These are phyloP conservation scores for Pseudocercospora crystallina DNA, from an alignment of 2,329 filamentous ascomycete genomes.

Conservation along the genomic window DNA sequence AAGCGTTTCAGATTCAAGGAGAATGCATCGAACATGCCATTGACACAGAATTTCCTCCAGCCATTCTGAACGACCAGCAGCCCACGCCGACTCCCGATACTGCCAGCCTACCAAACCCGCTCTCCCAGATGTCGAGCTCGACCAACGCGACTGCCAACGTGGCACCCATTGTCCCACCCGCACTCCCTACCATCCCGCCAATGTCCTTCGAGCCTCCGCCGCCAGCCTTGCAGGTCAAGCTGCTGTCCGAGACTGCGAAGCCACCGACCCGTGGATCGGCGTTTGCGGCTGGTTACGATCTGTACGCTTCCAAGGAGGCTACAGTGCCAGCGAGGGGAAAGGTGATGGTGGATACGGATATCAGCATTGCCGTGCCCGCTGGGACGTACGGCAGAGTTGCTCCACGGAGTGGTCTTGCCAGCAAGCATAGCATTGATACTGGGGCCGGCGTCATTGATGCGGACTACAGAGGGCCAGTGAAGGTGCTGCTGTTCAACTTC, in stretches of 20 bases:
- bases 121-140: slow-evolving; percentile 23
- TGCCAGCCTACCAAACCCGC: slow-evolving; percentile 24
- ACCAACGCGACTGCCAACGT: slow-evolving; percentile 17
- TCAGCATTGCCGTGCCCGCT: slow-evolving; percentile 84
- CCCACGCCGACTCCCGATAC: slow-evolving; percentile 36
- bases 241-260: slow-evolving; percentile 75
- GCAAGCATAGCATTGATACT: slow-evolving; percentile 92
- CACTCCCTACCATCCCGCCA: slow-evolving; percentile 29
- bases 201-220: slow-evolving; percentile 39
- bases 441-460: slow-evolving; percentile 97
- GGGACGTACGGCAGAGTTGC: slow-evolving; percentile 75
- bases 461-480: slow-evolving; percentile 91
- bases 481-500: slow-evolving; percentile 94
- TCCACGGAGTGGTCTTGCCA: slow-evolving; percentile 31
- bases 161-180: slow-evolving; percentile 10
- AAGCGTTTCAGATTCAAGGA: background rate
- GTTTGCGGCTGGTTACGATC: slow-evolving; percentile 89
- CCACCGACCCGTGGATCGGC: slow-evolving; percentile 85
- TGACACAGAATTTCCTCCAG: slow-evolving; percentile 17
- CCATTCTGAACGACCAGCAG: slow-evolving; percentile 38
- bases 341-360: slow-evolving; percentile 83
- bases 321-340: slow-evolving; percentile 80
- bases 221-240: slow-evolving; percentile 80
- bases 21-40: background rate
- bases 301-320: slow-evolving; percentile 73